Evolutionary conservation across 805 yeast genomes (phyloP).

Genomic region (Priceomyces haplophilus): DNA sequence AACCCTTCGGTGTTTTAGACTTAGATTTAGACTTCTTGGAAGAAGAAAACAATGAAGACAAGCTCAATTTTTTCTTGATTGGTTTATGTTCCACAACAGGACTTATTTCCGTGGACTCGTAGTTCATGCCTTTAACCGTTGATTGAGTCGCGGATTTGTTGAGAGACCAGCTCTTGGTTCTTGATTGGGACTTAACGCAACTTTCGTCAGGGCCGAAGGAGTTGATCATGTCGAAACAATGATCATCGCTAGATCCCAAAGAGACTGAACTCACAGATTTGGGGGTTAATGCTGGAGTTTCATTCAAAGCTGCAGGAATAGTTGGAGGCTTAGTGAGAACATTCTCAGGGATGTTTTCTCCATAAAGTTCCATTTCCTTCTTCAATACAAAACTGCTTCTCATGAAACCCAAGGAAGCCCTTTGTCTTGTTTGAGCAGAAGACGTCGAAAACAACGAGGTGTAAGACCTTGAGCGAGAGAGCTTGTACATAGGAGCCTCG

Average conservation of each 20-base stretch:
- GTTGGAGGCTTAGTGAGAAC: slow-evolving; percentile 20
- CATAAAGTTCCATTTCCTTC: slow-evolving; percentile 36
- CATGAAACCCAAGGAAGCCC: slow-evolving; percentile 45
- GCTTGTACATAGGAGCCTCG: slow-evolving; percentile 3
- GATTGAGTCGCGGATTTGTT: neutral
- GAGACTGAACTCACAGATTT: slow-evolving; percentile 5
- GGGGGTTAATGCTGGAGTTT: neutral
- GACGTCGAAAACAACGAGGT: slow-evolving; percentile 9
- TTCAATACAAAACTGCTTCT: slow-evolving; percentile 40
- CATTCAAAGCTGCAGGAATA: slow-evolving; percentile 16
- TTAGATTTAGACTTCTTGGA: neutral
- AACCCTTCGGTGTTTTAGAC: neutral
- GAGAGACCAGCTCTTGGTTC: neutral
- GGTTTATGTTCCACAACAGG: neutral
- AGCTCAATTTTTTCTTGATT: slow-evolving; percentile 6
- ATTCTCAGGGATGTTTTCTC: slow-evolving; percentile 32
- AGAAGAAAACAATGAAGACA: slow-evolving; percentile 7
- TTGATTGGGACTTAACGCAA: slow-evolving; percentile 3
- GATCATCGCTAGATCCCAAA: slow-evolving; percentile 15
- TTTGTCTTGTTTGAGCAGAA: slow-evolving; percentile 12
- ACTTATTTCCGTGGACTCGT: neutral
- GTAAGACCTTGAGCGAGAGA: slow-evolving; percentile 9
- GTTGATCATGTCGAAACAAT: slow-evolving; percentile 23
- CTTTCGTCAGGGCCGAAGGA: slow-evolving; percentile 11
- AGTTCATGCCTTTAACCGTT: neutral